A percentile compares a stretch with the other conserved stretches of the same genome.
phyloP scores from a whole-genome alignment of 495 filamentous ascomycete species.

The Xylaria telfairii region DNA sequence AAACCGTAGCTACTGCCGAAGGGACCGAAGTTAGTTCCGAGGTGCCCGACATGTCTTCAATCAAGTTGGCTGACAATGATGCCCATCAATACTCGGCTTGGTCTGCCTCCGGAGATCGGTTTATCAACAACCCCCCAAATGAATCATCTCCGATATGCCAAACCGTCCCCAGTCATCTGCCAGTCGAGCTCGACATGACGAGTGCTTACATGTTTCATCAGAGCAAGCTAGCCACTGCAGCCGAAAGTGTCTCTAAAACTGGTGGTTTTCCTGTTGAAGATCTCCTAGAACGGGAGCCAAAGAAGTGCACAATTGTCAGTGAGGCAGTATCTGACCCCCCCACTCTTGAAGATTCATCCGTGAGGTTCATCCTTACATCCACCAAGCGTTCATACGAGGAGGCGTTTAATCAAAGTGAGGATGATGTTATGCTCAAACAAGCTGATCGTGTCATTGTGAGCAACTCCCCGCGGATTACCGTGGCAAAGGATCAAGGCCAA shows the following conservation, averaged over 20 bases:
- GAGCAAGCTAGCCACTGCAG: conserved; percentile 39
- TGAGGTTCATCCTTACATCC: neutral
- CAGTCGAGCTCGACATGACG: conserved; percentile 46
- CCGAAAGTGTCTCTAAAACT: conserved; percentile 12
- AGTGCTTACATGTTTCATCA: conserved; percentile 46
- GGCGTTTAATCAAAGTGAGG: conserved; percentile 4
- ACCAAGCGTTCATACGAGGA: conserved; percentile 16
- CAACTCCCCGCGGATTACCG: neutral
- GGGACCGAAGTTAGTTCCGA: neutral
- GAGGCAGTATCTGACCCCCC: neutral
- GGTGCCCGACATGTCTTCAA: conserved; percentile 5
- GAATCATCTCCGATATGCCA: conserved; percentile 25
- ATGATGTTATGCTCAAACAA: neutral
- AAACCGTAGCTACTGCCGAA: neutral
- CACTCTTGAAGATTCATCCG: neutral
- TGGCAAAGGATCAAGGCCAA: neutral
- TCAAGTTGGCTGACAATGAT: conserved; percentile 16
- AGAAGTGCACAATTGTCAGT: neutral
- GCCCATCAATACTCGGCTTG: conserved; percentile 29
- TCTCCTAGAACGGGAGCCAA: conserved; percentile 33
- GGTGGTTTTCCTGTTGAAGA: conserved; percentile 34
- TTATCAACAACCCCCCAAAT: conserved; percentile 38
- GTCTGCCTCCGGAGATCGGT: conserved; percentile 35
- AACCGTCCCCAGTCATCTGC: conserved; percentile 13
- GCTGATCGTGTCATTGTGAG: neutral